Base-by-base conservation (phyloP, 495 filamentous ascomycete species). In the Podospora tetraspora region DNA sequence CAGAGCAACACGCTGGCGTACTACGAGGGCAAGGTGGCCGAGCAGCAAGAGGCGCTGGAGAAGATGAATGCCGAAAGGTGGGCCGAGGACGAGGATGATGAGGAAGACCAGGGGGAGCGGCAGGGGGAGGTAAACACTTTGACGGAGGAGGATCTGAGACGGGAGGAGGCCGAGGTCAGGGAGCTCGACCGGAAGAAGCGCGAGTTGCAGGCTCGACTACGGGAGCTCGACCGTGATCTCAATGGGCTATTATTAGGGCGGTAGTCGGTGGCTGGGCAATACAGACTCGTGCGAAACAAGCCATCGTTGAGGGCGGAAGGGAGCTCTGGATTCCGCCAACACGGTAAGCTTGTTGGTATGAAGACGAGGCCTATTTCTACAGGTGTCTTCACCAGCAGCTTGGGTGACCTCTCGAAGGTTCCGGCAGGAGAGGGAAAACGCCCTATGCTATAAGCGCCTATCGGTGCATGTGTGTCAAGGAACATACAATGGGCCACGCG, bases 221-320 rank as follows among this genome's bases (percentile, higher is more conserved):
- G 81, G 60, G 88, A 87, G 3, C 91, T 97, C 84, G 93, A 94
- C 68, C 87, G 84, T 68, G 92, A 97, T 76, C 78, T 97, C 22
- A 88, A 87, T 3, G 89, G 88, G 0, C 73, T 96, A 29, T 68
- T 82, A 62, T 30, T 52, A 6, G 43, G 43, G 43, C 16, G 43
- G 43, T 52, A 52, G 43, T 2, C 5, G 16, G 7, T 0, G 16
- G 43, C 6, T 52, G 6, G 43, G 37, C 34, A n/a, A 19, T 16
- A 19, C 37, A 3, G 5, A 37, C 5, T n/a, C n/a, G 1, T 52
- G 37, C 13, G 37, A 5, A 52, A 52, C 43, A 52, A 52, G 43
- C 0, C 43, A n/a, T n/a, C 16, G 43, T 6, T 8, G 43, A n/a
- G 6, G 13, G 43, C 6, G 6, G 2, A n/a, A 52, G 0, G 19